phyloP scores from a whole-genome alignment of 164 flowering plant species.

The Saururus chinensis region DNA sequence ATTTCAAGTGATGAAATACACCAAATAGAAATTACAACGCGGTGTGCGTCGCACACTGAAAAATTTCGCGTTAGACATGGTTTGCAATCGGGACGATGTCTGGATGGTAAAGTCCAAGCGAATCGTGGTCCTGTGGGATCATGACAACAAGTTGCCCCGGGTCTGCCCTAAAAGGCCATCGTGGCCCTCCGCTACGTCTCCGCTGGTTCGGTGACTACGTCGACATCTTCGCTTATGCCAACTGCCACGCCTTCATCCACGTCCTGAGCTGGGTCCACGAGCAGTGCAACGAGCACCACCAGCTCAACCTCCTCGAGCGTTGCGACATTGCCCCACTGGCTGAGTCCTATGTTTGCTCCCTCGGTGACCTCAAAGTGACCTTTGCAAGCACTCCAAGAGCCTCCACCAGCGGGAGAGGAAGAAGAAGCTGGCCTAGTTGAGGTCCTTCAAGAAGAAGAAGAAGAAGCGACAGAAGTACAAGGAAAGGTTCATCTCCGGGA shows the following conservation, averaged over 20 bases:
- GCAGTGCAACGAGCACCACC: constrained; percentile 53
- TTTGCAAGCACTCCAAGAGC: constrained; percentile 76
- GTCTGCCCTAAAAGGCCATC: constrained; percentile 85
- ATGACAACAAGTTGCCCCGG: constrained; percentile 89
- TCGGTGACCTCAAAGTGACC: constrained; percentile 86
- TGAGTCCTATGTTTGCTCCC: constrained; percentile 57
- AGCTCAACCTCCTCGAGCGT: constrained; percentile 46
- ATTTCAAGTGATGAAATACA: no score
- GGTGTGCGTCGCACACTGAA: no score
- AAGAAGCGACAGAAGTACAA: constrained; percentile 63
- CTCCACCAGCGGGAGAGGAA: constrained; percentile 84
- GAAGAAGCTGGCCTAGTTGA: constrained; percentile 77
- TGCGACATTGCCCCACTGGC: constrained; percentile 36
- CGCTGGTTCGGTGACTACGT: constrained; percentile 53
- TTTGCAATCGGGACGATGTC: constrained; percentile 38
- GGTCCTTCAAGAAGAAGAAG: constrained; percentile 77
- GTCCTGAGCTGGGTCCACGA: constrained; percentile 72
- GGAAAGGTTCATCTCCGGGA: constrained; percentile 57
- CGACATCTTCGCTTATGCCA: constrained; percentile 78
- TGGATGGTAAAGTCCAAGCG: constrained; percentile 49
- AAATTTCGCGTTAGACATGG: no score
- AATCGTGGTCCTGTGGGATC: constrained; percentile 86
- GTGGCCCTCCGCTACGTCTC: constrained; percentile 38
- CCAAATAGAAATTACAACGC: no score
- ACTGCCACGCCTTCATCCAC: constrained; percentile 85